A percentile compares a stretch with the other conserved stretches of the same genome.
Evolutionary conservation across 148 eudicot genomes (phyloP).

Genomic region (Nyssa sinensis): DNA sequence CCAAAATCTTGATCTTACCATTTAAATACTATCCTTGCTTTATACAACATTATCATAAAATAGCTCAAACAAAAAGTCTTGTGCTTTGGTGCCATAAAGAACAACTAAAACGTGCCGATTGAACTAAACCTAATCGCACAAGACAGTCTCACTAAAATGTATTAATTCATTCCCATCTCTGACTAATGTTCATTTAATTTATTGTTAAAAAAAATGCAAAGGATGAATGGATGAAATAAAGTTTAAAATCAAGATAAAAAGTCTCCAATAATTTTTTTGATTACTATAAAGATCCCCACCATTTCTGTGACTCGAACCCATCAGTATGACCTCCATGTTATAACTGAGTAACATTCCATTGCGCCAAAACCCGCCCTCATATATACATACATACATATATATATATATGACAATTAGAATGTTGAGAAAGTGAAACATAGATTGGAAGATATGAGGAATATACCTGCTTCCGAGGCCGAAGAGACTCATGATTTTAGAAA

Average conservation of each 20-base stretch:
- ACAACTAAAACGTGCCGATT: no score
- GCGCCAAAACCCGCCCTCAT: no score
- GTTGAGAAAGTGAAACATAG: not conserved
- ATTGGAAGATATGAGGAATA: not conserved
- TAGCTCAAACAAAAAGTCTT: not conserved
- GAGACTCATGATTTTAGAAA: constrained; percentile 48
- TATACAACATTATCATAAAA: no score
- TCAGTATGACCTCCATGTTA: no score
- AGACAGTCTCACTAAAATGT: not conserved
- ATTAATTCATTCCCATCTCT: not conserved
- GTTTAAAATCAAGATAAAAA: not conserved
- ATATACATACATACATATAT: not conserved
- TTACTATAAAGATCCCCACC: no score
- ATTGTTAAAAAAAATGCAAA: not conserved
- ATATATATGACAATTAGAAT: no score
- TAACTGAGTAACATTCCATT: no score
- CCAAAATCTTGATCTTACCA: not conserved
- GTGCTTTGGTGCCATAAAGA: no score
- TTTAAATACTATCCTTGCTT: not conserved
- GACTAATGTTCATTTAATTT: not conserved
- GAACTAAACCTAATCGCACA: not conserved
- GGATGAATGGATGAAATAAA: no score
- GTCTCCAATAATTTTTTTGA: no score
- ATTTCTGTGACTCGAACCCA: not conserved
- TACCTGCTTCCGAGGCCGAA: constrained; percentile 79